A percentile compares a stretch with the other conserved stretches of the same genome.
phyloP scores from a whole-genome alignment of 345 rosid genomes.

The Gossypium rotundifolium region DNA sequence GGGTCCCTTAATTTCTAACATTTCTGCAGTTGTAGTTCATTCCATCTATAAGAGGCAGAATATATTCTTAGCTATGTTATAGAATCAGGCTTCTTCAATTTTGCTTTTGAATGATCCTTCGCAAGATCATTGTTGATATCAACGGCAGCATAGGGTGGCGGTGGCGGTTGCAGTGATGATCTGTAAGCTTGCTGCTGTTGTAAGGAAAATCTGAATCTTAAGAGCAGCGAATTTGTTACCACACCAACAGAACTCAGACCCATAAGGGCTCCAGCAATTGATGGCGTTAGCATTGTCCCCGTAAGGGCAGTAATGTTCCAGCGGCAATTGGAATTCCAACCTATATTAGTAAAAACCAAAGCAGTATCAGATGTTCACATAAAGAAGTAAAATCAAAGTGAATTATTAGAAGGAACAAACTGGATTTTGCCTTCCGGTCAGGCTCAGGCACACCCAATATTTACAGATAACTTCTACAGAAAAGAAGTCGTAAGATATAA shows the following conservation, averaged over 20 bases:
- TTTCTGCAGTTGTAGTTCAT: background rate
- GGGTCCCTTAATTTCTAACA: background rate
- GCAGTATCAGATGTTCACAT: background rate
- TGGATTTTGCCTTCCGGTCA: background rate
- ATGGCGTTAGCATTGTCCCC: slow-evolving; percentile 88
- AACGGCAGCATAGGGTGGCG: slow-evolving; percentile 5
- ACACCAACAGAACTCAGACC: slow-evolving; percentile 94
- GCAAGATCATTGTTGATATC: background rate
- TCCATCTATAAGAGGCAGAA: background rate
- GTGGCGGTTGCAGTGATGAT: background rate
- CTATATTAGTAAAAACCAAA: slow-evolving; percentile 21
- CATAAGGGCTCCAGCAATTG: slow-evolving; percentile 95
- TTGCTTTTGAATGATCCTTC: background rate
- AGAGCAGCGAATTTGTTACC: slow-evolving; percentile 78
- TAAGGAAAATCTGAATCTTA: slow-evolving; percentile 57
- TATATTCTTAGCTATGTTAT: background rate
- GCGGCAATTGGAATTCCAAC: slow-evolving; percentile 94
- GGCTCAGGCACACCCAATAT: background rate
- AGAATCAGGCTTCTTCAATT: slow-evolving; percentile 6
- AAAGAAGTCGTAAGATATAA: background rate
- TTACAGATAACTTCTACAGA: background rate
- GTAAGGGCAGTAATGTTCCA: slow-evolving; percentile 77
- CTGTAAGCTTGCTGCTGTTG: slow-evolving; percentile 25
- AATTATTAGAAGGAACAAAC: background rate
- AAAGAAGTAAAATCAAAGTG: background rate